A percentile compares a stretch with the other conserved stretches of the same genome.
Conservation (phyloP, 768 basidiomycete species). For the Boletus vermiculosoides region DNA sequence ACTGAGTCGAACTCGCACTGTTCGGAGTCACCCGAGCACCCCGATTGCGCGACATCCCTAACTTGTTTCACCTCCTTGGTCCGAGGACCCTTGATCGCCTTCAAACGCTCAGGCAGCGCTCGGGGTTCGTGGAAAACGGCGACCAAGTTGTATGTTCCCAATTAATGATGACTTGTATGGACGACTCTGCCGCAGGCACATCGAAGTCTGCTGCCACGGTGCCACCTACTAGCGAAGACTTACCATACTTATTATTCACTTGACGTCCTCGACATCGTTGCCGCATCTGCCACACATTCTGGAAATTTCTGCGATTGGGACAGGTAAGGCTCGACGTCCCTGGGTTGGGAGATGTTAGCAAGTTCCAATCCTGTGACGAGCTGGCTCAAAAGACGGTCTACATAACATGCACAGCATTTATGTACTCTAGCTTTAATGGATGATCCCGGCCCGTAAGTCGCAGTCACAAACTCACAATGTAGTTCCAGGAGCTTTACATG, state of each 20-base stretch:
- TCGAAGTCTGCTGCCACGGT: background rate
- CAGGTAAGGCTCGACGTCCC: background rate
- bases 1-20: no score
- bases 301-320: background rate
- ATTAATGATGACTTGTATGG: background rate
- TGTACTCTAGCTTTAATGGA: background rate
- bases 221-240: background rate
- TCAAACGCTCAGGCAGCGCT: background rate
- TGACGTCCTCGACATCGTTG: background rate
- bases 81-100: background rate
- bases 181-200: background rate
- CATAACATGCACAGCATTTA: background rate
- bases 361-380: background rate
- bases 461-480: background rate
- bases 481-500: no score
- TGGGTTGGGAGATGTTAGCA: no score
- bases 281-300: background rate
- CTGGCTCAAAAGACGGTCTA: background rate
- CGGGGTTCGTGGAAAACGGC: background rate
- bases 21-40: background rate
- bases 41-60: background rate
- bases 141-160: background rate
- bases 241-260: background rate
- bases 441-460: constrained; percentile 1
- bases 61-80: background rate